Percentiles rank a stretch among this genome's conserved stretches.
phyloP scores from a whole-genome alignment of 2,329 filamentous ascomycete species.

The Hymenotorrendiella dingleyae region DNA sequence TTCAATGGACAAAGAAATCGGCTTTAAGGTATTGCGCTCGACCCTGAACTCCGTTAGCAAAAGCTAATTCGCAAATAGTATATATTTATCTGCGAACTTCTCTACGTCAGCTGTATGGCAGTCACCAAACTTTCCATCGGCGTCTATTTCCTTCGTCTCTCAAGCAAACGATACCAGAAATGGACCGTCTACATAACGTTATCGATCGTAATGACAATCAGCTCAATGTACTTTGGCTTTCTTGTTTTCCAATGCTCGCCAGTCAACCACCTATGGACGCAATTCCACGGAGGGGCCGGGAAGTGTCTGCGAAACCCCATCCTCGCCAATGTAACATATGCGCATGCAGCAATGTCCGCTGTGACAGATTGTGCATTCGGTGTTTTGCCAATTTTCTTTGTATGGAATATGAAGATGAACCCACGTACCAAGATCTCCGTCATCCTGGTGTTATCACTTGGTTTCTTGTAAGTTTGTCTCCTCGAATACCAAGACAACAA shows the following conservation, averaged over 20 bases:
- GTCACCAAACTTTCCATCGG: conserved; percentile 27
- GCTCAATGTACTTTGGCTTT: conserved; percentile 27
- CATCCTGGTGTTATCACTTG: conserved; percentile 30
- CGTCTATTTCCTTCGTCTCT: conserved; percentile 26
- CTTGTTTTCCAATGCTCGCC: conserved; percentile 27
- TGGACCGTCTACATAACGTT: conserved; percentile 21
- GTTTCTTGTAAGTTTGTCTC: conserved; percentile 34
- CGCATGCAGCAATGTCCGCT: conserved; percentile 24
- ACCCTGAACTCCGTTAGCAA: no score
- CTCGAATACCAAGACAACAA: background rate
- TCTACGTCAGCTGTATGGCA: conserved; percentile 26
- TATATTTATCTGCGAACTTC: conserved; percentile 27
- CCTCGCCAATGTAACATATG: conserved; percentile 28
- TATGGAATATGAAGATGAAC: conserved; percentile 27
- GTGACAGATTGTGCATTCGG: conserved; percentile 28
- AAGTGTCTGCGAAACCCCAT: conserved; percentile 27
- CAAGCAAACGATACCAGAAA: conserved; percentile 23
- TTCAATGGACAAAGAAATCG: conserved; percentile 11
- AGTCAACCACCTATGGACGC: conserved; percentile 33
- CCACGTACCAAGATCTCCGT: conserved; percentile 31
- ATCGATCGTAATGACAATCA: conserved; percentile 18
- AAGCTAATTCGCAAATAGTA: no score
- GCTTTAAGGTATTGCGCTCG: conserved; percentile 21
- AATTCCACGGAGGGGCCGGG: conserved; percentile 26
- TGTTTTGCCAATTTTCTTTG: conserved; percentile 27